Conservation (phyloP, 805 yeast genomes). For the Yarrowia sp. region DNA sequence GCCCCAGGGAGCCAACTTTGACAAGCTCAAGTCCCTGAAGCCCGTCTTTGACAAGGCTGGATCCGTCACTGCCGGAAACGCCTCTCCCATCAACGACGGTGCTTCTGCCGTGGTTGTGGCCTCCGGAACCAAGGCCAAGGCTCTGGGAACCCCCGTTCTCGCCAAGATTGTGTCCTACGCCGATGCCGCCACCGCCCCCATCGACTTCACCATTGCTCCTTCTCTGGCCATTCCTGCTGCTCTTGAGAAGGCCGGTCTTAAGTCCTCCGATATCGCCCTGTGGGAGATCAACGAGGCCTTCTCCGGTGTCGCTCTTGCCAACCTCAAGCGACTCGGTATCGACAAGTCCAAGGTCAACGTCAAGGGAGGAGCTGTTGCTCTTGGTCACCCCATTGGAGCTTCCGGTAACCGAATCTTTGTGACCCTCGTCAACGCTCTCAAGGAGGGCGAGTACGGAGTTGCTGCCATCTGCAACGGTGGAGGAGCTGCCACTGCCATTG, state of each 20-base stretch:
- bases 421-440: conserved; percentile 40
- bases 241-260: conserved; percentile 71
- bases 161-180: conserved; percentile 89
- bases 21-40: conserved; percentile 69
- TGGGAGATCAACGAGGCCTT: conserved; percentile 97
- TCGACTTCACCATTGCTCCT: conserved; percentile 93
- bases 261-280: conserved; percentile 65
- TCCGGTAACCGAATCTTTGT: conserved; percentile 93
- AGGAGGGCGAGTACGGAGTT: conserved; percentile 81
- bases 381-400: conserved; percentile 93
- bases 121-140: conserved; percentile 73
- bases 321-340: conserved; percentile 64
- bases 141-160: conserved; percentile 64
- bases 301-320: conserved; percentile 88
- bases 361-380: conserved; percentile 94
- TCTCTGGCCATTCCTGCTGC: conserved; percentile 91
- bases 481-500: conserved; percentile 94
- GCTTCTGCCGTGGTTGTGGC: conserved; percentile 89
- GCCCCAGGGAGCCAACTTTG: conserved; percentile 64
- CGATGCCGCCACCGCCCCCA: conserved; percentile 91
- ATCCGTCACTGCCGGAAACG: conserved; percentile 93
- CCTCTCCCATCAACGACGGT: conserved; percentile 92
- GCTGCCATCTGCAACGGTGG: conserved; percentile 98
- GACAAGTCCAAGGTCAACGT: conserved; percentile 72
- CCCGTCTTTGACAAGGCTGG: conserved; percentile 92